Evolutionary conservation across 805 yeast genomes (phyloP).

Genomic region (Kluyveromyces lactis): DNA sequence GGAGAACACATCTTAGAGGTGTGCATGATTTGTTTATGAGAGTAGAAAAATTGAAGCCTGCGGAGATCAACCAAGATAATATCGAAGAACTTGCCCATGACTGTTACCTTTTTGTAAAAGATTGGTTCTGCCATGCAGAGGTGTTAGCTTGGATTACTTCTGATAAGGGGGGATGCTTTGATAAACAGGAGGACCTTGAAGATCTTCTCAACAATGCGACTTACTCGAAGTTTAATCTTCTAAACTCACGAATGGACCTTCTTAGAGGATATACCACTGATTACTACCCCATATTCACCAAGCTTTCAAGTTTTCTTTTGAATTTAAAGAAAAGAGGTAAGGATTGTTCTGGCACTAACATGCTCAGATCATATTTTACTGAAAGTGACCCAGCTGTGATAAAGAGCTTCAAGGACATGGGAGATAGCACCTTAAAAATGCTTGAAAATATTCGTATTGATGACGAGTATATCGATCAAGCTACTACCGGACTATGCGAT

Average conservation of each 20-base stretch:
- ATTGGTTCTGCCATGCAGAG: conserved; percentile 7
- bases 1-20: conserved; percentile 9
- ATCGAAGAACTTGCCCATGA: conserved; percentile 2
- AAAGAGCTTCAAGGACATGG: conserved; percentile 3
- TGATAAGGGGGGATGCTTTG: conserved; percentile 9
- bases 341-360: conserved; percentile 6
- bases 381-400: conserved; percentile 1
- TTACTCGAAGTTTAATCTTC: conserved; percentile 3
- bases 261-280: conserved; percentile 2
- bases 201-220: background rate
- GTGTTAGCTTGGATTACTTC: conserved; percentile 8
- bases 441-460: background rate
- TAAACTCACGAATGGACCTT: conserved; percentile 1
- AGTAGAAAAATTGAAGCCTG: conserved; percentile 2
- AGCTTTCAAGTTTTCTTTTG: background rate
- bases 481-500: conserved; percentile 3
- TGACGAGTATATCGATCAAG: conserved; percentile 1
- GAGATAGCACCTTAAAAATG: conserved; percentile 1
- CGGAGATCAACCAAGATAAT: background rate
- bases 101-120: conserved; percentile 5
- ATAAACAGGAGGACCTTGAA: conserved; percentile 1
- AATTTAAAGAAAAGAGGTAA: background rate
- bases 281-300: conserved; percentile 1
- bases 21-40: conserved; percentile 3
- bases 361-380: conserved; percentile 6